phyloP scores from a whole-genome alignment of 1,139 yeast species.

The Fermentozyma sake region DNA sequence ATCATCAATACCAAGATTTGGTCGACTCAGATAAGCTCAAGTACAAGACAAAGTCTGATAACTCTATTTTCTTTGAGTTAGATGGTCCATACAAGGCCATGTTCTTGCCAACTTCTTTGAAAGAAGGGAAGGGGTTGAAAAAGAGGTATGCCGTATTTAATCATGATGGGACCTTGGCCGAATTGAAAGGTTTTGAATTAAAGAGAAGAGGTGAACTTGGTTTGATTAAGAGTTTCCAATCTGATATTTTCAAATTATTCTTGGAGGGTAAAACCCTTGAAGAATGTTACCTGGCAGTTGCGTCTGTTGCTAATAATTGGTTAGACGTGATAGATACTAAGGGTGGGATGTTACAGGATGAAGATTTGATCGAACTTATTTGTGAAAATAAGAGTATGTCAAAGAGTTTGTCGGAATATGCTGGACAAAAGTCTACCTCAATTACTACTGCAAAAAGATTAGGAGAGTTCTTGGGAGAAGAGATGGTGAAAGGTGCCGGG shows the following conservation, averaged over 20 bases:
- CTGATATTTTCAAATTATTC: constrained; percentile 88
- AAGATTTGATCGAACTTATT: constrained; percentile 88
- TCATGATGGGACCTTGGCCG: constrained; percentile 90
- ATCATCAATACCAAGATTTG: constrained; percentile 88
- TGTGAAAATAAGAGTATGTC: constrained; percentile 97
- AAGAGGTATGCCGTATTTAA: constrained; percentile 97
- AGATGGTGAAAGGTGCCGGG: constrained; percentile 96
- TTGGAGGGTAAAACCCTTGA: constrained; percentile 78
- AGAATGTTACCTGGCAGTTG: constrained; percentile 83
- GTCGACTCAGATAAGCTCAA: constrained; percentile 63
- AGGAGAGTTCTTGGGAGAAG: constrained; percentile 95
- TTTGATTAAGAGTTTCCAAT: constrained; percentile 88
- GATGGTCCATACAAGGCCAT: constrained; percentile 99
- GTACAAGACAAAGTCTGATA: constrained; percentile 79
- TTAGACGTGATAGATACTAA: constrained; percentile 85
- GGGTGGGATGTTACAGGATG: constrained; percentile 87
- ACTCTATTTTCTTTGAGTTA: constrained; percentile 94
- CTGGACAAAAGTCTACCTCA: constrained; percentile 86
- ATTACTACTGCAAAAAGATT: constrained; percentile 91
- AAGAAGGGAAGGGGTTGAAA: constrained; percentile 94
- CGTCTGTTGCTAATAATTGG: constrained; percentile 93
- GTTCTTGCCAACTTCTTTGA: constrained; percentile 95
- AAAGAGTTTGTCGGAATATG: constrained; percentile 85
- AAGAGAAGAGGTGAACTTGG: constrained; percentile 96
- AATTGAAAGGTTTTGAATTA: constrained; percentile 92